Base-by-base conservation (phyloP, 345 rosid genomes). In the Murraya paniculata region DNA sequence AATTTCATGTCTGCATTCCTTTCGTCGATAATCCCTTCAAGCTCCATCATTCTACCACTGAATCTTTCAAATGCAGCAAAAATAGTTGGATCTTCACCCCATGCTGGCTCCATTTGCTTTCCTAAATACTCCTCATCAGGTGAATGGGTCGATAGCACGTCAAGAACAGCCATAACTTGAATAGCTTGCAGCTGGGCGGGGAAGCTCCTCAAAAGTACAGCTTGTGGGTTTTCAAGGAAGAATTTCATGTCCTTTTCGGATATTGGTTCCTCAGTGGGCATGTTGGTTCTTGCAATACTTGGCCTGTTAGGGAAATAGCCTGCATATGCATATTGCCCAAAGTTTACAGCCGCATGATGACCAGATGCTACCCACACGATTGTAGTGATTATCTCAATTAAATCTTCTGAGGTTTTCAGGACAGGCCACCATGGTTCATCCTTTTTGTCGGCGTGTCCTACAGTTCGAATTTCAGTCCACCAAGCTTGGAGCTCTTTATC, bases 401-500 rank as follows among this genome's bases (percentile, higher is more conserved):
- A 83, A 70, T 87, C 81, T 22, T 73, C 10, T 1, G 73, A 82
- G 41, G 82, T 84, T 68, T 74, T 61, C 21, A 88, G 82, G 1
- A 6, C 73, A 21, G 90, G 94, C 92, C 92, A 91, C 85, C 92
- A 81, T 0, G 86, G 79, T 69, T 84, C 80, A 28, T 88, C 88
- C 45, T 85, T 88, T 69, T 88, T 88, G 79, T 86, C 94, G 0
- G 50, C 87, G 33, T 89, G 94, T 9, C 91, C 94, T 0, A 85
- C 82, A 0, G 82, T 89, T 8, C 84, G 83, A 31, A 89, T 80
- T 73, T 91, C 92, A 0, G 73, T 78, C 91, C 91, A 91, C 90
- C 90, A 91, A 18, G 77, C 84, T 64, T 89, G 92, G 19, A 89
- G 91, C 84, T 89, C 94, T 59, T 59, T 6, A 68, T 89, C 94